Evolutionary conservation across 441 rosid species (phyloP), one percentile per base, ranked within the genome.

Genomic region (Bocquillonia castaneifolia): DNA sequence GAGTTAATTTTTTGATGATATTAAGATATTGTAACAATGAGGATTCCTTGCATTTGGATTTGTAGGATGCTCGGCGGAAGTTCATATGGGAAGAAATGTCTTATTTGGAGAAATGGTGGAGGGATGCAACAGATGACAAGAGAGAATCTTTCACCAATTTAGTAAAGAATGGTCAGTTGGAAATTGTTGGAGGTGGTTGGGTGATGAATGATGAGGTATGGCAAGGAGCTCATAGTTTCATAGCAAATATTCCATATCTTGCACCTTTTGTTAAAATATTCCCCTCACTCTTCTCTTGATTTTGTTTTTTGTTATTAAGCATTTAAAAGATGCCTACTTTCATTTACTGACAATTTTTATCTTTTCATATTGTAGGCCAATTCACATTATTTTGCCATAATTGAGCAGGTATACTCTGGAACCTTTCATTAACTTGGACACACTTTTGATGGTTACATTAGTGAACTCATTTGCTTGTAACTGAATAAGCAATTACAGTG

Each of bases 51-150:
- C 54, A 64, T 61, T 71, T 68, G 67, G 68, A 48, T 75, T 56
- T 71, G 67, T 74, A 94, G 99, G 99, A 94, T 84, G 25, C 50
- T 53, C 81, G 93, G 68, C 80, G 98, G 69, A 94, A 90, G 81
- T 94, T 94, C 81, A 92, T 94, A 76, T 94, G 99, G 98, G 99
- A 94, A 76, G 99, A 94, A 83, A 94, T 94, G 98, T 92, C 96
- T 52, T 94, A 88, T 75, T 77, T 94, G 70, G 97, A 94, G 83
- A 88, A 87, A 82, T 94, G 99, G 99, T 94, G 99, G 98, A 90
- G 91, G 75, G 98, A 94, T 75, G 85, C 97, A 34, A 51, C 96
- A 7, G 91, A 81, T 1, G 80, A 69, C 29, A 82, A 87, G 59
- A 81, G 80, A 67, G 91, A 81, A 78, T 83, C 93, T 72, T 84